Conservation (phyloP, 108 stramenopile species). For the Aureococcus anophagefferens region DNA sequence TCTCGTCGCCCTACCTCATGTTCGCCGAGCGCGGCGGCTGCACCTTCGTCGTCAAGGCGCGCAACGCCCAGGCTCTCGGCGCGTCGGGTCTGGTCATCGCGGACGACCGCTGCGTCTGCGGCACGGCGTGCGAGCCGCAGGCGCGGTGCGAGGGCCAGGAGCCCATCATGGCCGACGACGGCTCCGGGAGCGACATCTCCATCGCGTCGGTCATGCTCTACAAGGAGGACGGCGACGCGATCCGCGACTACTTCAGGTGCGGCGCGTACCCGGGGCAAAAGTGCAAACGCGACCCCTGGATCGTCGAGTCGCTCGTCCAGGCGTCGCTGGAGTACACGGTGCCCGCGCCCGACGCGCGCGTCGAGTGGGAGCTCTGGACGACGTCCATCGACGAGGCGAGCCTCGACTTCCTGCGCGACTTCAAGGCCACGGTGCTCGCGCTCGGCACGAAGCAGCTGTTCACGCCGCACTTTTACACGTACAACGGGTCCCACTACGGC, state of each 20-base stretch:
- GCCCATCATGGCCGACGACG: slow-evolving; percentile 96
- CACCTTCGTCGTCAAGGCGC: slow-evolving; percentile 79
- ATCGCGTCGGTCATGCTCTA: slow-evolving; percentile 78
- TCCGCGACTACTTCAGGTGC: slow-evolving; percentile 48
- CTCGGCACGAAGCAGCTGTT: slow-evolving; percentile 67
- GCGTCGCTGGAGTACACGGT: slow-evolving; percentile 76
- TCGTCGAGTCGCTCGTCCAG: slow-evolving; percentile 54
- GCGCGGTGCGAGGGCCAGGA: slow-evolving; percentile 29
- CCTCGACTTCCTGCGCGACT: slow-evolving; percentile 52
- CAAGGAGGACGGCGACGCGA: slow-evolving; percentile 66
- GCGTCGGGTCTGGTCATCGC: slow-evolving; percentile 81
- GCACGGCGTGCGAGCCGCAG: slow-evolving; percentile 14
- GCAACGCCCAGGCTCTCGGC: slow-evolving; percentile 79
- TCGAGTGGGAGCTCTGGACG: slow-evolving; percentile 84
- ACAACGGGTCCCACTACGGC: slow-evolving; percentile 60
- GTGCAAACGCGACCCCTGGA: no score
- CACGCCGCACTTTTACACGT: slow-evolving; percentile 77
- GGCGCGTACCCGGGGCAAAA: background rate
- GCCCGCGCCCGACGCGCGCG: slow-evolving; percentile 71
- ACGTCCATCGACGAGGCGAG: slow-evolving; percentile 60
- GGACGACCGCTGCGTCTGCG: slow-evolving; percentile 77
- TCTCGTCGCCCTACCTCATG: slow-evolving; percentile 62
- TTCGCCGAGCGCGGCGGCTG: slow-evolving; percentile 84
- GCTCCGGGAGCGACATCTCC: slow-evolving; percentile 75
- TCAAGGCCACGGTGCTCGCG: slow-evolving; percentile 51